Base-by-base conservation (phyloP, 2,329 filamentous ascomycete genomes). In the Xylaria sp. region DNA sequence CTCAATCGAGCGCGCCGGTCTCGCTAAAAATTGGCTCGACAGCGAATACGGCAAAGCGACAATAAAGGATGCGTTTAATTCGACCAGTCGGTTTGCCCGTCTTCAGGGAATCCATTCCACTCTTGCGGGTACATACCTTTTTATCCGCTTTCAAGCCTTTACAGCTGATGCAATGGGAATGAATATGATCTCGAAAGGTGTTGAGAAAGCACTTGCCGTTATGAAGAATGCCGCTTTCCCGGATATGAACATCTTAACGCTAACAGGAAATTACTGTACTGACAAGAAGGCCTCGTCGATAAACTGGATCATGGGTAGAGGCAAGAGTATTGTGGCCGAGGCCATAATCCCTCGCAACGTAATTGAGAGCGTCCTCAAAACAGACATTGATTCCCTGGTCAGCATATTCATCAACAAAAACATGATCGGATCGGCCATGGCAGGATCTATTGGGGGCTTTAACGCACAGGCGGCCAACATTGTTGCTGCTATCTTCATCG, bases 141-240 rank as follows among this genome's bases (percentile, higher is more conserved):
- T 96, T 79, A 94, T 98, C 70, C 92, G 96, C 29, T 99, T 99
- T 89, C 97, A 97, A 87, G 97, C 96, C 0, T 98, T 94, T 1
- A 99, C 96, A 6, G 96, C 96, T 74, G 96, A 99, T 77, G 96
- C 96, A 66, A 99, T 99, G 96, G 96, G 96, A 70, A 99, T 99
- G 96, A 99, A 99, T 86, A 99, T 99, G 96, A 99, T 99, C 70
- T 97, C 94, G 71, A 99, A 99, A 86, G 96, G 96, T 77, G 95
- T 97, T 45, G 96, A 99, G 83, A 91, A 97, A 78, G 94, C 96
- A 4, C 87, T 99, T 11, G 87, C 87, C 61, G 88, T 97, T 74
- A 99, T 99, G 96, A 84, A 88, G 11, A 91, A 83, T 42, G 94
- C 97, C 72, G 89, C 87, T 71, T 99, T 99, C 76, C 92, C 96